Percentiles rank a stretch among this genome's conserved stretches.
Evolutionary conservation across 345 rosid species (phyloP).

Genomic region (Tarenaya hassleriana): DNA sequence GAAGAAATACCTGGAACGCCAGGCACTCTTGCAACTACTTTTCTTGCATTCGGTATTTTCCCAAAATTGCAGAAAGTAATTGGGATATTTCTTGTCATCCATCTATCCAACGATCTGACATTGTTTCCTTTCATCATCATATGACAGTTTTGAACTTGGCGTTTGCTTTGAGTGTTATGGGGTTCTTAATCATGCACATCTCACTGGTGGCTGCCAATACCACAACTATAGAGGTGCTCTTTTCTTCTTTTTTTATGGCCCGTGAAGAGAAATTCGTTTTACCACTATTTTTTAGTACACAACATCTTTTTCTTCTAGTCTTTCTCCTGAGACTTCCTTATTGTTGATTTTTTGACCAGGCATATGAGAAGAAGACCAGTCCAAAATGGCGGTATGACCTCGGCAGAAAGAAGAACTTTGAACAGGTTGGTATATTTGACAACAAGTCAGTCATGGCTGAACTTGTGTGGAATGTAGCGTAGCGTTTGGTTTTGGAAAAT

Average conservation of each 20-base stretch:
- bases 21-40: conserved; percentile 91
- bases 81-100: conserved; percentile 7
- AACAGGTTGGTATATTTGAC: conserved; percentile 48
- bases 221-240: conserved; percentile 84
- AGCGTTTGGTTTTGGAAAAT: no score
- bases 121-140: conserved; percentile 21
- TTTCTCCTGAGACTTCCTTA: conserved; percentile 13
- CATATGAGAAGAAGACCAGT: conserved; percentile 90
- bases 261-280: no score
- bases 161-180: conserved; percentile 85
- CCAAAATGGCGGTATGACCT: conserved; percentile 94
- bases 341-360: conserved; percentile 40
- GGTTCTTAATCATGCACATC: conserved; percentile 90
- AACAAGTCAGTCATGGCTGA: not conserved
- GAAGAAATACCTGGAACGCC: conserved; percentile 96
- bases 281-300: not conserved
- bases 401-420: conserved; percentile 83
- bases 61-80: not conserved
- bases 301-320: conserved; percentile 12
- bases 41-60: conserved; percentile 86
- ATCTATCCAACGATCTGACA: conserved; percentile 4
- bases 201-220: conserved; percentile 81
- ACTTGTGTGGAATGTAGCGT: not conserved
- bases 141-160: conserved; percentile 84
- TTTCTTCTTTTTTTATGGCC: not conserved